phyloP scores from a whole-genome alignment of 2,329 filamentous ascomycete species.

The Aureobasidium sp. region DNA sequence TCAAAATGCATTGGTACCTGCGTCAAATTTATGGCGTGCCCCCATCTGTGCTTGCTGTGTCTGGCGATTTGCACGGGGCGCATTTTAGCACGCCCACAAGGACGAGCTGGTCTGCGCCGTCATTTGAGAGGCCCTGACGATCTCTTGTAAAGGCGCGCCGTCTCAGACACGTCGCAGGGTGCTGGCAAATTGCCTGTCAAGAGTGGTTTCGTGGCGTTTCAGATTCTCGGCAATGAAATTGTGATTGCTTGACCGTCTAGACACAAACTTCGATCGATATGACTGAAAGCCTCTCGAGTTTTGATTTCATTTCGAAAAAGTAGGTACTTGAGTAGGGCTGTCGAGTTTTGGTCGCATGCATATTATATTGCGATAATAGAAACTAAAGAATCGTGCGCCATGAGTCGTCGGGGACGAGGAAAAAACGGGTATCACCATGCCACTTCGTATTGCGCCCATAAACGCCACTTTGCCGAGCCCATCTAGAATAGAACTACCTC shows the following conservation, averaged over 20 bases:
- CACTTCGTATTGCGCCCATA: background rate
- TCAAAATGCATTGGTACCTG: slow-evolving; percentile 14
- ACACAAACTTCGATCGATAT: background rate
- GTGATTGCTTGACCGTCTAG: slow-evolving; percentile 12
- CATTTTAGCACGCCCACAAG: slow-evolving; percentile 3
- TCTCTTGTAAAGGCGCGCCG: slow-evolving; percentile 11
- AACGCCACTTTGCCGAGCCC: slow-evolving; percentile 14
- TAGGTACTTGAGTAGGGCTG: background rate
- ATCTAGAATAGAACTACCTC: slow-evolving; percentile 3
- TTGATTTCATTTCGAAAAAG: background rate
- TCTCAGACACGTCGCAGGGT: slow-evolving; percentile 11
- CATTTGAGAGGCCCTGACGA: slow-evolving; percentile 12
- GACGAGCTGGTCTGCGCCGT: slow-evolving; percentile 6
- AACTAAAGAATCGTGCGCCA: slow-evolving; percentile 2
- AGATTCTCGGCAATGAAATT: slow-evolving; percentile 16
- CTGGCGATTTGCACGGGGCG: slow-evolving; percentile 11
- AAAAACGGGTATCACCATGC: slow-evolving; percentile 17
- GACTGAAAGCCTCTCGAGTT: background rate
- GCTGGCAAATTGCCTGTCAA: slow-evolving; percentile 7
- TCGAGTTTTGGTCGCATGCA: slow-evolving; percentile 5
- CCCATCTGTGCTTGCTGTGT: slow-evolving; percentile 16
- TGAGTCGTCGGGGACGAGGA: slow-evolving; percentile 11
- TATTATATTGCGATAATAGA: slow-evolving; percentile 8
- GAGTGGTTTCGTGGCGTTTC: slow-evolving; percentile 15
- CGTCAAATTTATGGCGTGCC: slow-evolving; percentile 9